phyloP scores from a whole-genome alignment of 1,284 basidiomycete genomes.

The Moniliella sp. region DNA sequence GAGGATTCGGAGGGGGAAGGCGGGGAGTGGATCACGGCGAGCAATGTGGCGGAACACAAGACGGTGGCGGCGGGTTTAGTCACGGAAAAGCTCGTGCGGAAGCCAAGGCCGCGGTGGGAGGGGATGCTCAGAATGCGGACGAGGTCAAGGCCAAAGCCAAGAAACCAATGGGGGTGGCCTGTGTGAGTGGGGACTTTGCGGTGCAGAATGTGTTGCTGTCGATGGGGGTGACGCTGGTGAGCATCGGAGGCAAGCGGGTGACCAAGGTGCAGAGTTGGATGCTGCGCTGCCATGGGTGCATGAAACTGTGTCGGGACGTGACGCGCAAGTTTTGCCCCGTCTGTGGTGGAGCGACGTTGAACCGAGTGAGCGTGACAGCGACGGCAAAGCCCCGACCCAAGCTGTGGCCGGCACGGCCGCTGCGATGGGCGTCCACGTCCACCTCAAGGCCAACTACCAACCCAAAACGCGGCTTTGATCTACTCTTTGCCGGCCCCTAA shows the following conservation, averaged over 20 bases:
- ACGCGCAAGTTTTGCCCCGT: slow-evolving; percentile 91
- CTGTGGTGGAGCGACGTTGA: slow-evolving; percentile 75
- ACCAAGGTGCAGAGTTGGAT: slow-evolving; percentile 85
- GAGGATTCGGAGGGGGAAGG: slow-evolving; percentile 4
- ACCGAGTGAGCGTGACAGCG: slow-evolving; percentile 56
- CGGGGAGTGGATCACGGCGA: slow-evolving; percentile 79
- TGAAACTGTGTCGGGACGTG: slow-evolving; percentile 89
- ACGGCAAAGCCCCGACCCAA: slow-evolving; percentile 1
- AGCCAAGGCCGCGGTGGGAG: slow-evolving; percentile 4
- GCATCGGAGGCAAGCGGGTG: slow-evolving; percentile 71
- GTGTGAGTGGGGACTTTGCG: slow-evolving; percentile 86
- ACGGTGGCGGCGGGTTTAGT: slow-evolving; percentile 55
- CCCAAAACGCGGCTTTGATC: slow-evolving; percentile 74
- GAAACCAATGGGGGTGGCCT: slow-evolving; percentile 19
- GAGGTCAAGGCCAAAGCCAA: slow-evolving; percentile 38
- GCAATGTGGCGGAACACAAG: slow-evolving; percentile 67
- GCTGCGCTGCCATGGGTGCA: slow-evolving; percentile 87
- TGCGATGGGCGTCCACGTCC: slow-evolving; percentile 13
- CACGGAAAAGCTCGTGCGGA: slow-evolving; percentile 7
- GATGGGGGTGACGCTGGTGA: slow-evolving; percentile 78
- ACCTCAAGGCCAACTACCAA: slow-evolving; percentile 45
- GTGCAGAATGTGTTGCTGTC: slow-evolving; percentile 95
- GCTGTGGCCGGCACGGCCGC: slow-evolving; percentile 2
- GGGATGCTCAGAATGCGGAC: no score
- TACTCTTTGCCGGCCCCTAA: slow-evolving; percentile 83